Percentiles rank a stretch among this genome's conserved stretches.
Evolutionary conservation across 192 early-diverging fungal genomes (phyloP).

Genomic region (Oehlia diaphana): DNA sequence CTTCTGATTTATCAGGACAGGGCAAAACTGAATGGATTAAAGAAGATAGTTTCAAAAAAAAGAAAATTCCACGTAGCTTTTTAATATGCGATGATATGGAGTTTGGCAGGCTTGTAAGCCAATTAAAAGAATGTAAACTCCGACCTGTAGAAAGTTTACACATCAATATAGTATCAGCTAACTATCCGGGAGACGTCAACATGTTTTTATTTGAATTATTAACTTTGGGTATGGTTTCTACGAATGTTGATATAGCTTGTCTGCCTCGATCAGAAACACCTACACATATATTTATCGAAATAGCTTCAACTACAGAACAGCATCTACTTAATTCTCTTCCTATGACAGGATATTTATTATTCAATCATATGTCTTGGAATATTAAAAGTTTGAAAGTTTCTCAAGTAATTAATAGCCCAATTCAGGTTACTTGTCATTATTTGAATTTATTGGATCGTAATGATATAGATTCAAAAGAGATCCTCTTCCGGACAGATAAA

Average conservation of each 20-base stretch:
- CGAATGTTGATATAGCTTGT: not conserved
- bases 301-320: constrained; percentile 26
- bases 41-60: not conserved
- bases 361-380: constrained; percentile 7
- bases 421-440: constrained; percentile 24
- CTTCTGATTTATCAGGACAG: constrained; percentile 22
- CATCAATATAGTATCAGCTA: not conserved
- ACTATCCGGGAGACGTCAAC: constrained; percentile 14
- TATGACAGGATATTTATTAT: not conserved
- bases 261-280: not conserved
- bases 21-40: constrained; percentile 31
- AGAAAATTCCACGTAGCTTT: constrained; percentile 5
- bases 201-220: not conserved
- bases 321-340: constrained; percentile 22
- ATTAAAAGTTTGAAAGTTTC: constrained; percentile 12
- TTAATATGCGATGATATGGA: constrained; percentile 25
- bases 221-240: too few species aligned
- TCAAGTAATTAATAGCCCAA: constrained; percentile 19
- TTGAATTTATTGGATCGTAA: not conserved
- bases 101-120: not conserved
- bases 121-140: constrained; percentile 23
- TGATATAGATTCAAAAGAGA: constrained; percentile 12
- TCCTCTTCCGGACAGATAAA: not conserved
- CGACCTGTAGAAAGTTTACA: not conserved
- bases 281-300: constrained; percentile 24